Evolutionary conservation across 345 rosid species (phyloP).

Genomic region (Populus ilicifolia): DNA sequence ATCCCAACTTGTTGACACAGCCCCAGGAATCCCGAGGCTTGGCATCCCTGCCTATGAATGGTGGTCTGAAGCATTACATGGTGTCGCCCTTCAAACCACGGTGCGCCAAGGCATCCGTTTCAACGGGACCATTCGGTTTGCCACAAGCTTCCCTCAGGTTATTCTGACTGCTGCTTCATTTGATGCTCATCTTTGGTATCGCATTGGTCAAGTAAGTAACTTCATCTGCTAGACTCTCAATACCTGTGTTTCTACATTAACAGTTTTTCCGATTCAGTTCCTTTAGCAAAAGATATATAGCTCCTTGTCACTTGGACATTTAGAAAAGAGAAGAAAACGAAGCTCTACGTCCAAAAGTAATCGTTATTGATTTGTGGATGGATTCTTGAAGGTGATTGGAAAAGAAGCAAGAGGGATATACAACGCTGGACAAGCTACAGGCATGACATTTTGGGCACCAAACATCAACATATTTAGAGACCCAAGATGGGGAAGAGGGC

Average conservation of each 20-base stretch:
- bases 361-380: background rate
- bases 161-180: constrained; percentile 79
- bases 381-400: constrained; percentile 18
- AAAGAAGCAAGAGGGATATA: constrained; percentile 27
- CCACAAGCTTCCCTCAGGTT: constrained; percentile 91
- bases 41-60: constrained; percentile 74
- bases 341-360: background rate
- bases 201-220: constrained; percentile 63
- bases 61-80: constrained; percentile 96
- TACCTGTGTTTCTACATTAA: too few relatives aligned
- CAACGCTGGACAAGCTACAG: constrained; percentile 26
- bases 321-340: background rate
- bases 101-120: constrained; percentile 67
- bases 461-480: constrained; percentile 29
- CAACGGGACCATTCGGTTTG: constrained; percentile 50
- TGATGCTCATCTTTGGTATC: constrained; percentile 61
- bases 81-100: constrained; percentile 38
- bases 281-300: background rate
- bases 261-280: background rate
- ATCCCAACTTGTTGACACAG: constrained; percentile 66
- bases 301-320: background rate
- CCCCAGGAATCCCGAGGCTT: constrained; percentile 59
- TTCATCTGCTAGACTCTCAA: background rate
- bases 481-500: constrained; percentile 37
- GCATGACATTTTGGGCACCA: constrained; percentile 37